Evolutionary conservation across 108 stramenopile genomes (phyloP), one percentile per base, ranked within the genome.

Genomic region (Epithemia pelagica): DNA sequence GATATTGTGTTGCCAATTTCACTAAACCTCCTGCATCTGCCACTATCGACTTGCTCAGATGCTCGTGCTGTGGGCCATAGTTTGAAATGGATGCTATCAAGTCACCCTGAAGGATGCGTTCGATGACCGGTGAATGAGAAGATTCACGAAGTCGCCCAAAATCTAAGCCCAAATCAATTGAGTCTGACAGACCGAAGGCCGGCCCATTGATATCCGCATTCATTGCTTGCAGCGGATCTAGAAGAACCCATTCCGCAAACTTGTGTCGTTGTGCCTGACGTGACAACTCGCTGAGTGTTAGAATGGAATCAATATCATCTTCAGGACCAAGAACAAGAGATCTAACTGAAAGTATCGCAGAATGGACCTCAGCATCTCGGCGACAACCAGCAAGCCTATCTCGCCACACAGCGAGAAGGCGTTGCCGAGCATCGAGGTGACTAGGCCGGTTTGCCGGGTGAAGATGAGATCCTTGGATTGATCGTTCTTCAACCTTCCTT

Each of bases 251-350:
- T 64, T 95, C 89, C 27, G 90, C 91, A 22, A 97, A 71, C 27
- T 78, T 78, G 67, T 75, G 87, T 26, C 89, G 86, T 52, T 88
- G 87, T 32, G 91, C 93, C 67, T 95, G 85, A 31, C 96, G 76
- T 28, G 96, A 98, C 5, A 99, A 74, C 23, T 89, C 78, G 31
- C 95, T 94, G 61, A 96, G 85, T 28, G 89, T 88, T 30, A 99
- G 74, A 62, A 89, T 98, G 24, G 95, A 83, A 28, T 98, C 89
- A 0, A 97, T 82, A 65, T 98, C 96, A 33, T 98, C 96, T 30
- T 75, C 74, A 0, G 94, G 95, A 10, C 80, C 74, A n/a, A 95
- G 57, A 19, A 98, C 80, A 32, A 98, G 75, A 7, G 94, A 89
- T 53, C 97, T 82, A 5, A 97, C 93, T 59, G 86, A 85, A 20